Conservation (phyloP, 2,329 filamentous ascomycete genomes). For the Diaporthe velutina region DNA sequence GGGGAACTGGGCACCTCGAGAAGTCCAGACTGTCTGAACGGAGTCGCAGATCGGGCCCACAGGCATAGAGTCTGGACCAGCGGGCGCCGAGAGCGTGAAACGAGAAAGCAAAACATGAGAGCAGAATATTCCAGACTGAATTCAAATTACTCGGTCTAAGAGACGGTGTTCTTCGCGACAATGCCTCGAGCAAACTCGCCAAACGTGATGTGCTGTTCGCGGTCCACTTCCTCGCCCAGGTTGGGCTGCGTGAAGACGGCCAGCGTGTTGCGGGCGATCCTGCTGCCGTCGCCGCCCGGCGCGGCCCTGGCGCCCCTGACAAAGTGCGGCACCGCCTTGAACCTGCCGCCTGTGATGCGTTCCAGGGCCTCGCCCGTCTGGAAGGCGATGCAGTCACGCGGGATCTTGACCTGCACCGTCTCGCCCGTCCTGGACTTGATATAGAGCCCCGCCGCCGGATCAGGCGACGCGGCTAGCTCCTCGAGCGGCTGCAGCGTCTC, state of each 20-base stretch:
- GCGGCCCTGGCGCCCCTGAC: slow-evolving; percentile 80
- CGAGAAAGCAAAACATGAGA: slow-evolving; percentile 6
- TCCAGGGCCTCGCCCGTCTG: slow-evolving; percentile 95
- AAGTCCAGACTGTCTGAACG: slow-evolving; percentile 6
- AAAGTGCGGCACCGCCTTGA: slow-evolving; percentile 96
- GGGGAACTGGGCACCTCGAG: slow-evolving; percentile 1
- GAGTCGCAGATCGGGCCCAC: slow-evolving; percentile 21
- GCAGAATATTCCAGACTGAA: background rate
- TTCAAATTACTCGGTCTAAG: slow-evolving; percentile 40
- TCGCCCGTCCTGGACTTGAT: slow-evolving; percentile 87
- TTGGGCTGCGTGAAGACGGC: slow-evolving; percentile 99
- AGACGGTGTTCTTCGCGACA: slow-evolving; percentile 71
- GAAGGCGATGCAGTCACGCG: slow-evolving; percentile 91
- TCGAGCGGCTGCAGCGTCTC: slow-evolving; percentile 64
- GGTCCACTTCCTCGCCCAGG: slow-evolving; percentile 82
- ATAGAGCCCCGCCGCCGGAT: slow-evolving; percentile 90
- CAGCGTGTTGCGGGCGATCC: slow-evolving; percentile 85
- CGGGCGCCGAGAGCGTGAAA: slow-evolving; percentile 11
- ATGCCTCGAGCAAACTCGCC: slow-evolving; percentile 79
- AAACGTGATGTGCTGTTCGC: slow-evolving; percentile 76
- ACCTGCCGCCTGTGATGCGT: slow-evolving; percentile 89
- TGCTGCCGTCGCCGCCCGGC: slow-evolving; percentile 52
- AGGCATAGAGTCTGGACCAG: slow-evolving; percentile 17
- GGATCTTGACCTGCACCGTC: slow-evolving; percentile 92
- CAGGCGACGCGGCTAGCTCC: slow-evolving; percentile 82